These are phyloP conservation scores for Salvia splendens DNA, from an alignment of 257 asterid species.

Conservation along the genomic window DNA sequence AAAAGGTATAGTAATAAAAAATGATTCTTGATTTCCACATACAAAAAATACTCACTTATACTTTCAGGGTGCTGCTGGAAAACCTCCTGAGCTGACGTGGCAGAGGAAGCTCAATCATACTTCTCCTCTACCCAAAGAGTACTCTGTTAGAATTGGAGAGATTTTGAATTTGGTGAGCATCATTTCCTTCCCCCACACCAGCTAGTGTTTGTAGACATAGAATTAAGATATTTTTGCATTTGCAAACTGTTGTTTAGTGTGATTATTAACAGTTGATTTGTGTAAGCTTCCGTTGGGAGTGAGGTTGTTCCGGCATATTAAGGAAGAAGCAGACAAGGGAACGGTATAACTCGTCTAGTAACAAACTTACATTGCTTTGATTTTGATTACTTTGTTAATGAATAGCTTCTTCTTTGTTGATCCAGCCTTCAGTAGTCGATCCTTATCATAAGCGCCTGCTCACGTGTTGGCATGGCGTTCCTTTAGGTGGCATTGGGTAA, in stretches of 20 bases:
- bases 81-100: conserved; percentile 69
- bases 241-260: too few species aligned
- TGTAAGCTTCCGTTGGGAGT: conserved; percentile 46
- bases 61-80: conserved; percentile 35
- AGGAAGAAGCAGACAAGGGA: conserved; percentile 48
- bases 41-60: neutral
- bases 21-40: neutral
- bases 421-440: conserved; percentile 54
- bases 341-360: conserved; percentile 27
- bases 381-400: too few species aligned
- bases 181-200: too few species aligned
- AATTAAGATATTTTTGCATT: too few species aligned
- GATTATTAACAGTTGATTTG: too few species aligned
- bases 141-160: conserved; percentile 40
- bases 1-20: conserved; percentile 1
- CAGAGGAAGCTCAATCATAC: conserved; percentile 54
- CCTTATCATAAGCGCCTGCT: conserved; percentile 63
- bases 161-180: conserved; percentile 48
- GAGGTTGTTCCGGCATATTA: conserved; percentile 43
- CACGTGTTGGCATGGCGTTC: conserved; percentile 71
- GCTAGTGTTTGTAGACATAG: too few species aligned
- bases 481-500: conserved; percentile 87
- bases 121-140: conserved; percentile 33
- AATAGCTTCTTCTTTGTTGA: too few species aligned
- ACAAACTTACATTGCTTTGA: too few species aligned